Evolutionary conservation across 495 filamentous ascomycete species (phyloP), one percentile per base, ranked within the genome.

Genomic region (Annulohypoxylon nitens): DNA sequence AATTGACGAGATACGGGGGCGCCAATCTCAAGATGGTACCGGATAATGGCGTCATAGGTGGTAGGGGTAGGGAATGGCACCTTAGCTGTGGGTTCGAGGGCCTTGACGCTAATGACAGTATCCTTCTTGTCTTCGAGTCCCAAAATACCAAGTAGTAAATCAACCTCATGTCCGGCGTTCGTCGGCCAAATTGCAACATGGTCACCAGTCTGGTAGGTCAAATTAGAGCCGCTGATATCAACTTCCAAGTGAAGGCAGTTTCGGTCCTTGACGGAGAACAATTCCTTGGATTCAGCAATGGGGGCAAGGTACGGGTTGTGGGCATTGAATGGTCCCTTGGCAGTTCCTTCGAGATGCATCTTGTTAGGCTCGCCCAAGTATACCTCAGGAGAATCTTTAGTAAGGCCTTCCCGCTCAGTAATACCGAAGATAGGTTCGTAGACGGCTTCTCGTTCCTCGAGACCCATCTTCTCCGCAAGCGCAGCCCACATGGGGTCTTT

Each of bases 161-260:
- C 93, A 25, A 98, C 95, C 81, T 98, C 95, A 66, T 87, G 89
- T 54, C 96, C 97, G 39, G 96, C 87, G 80, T 99, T 99, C 12
- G 95, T 98, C 11, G 96, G 96, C 96, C 96, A 99, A 72, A 99
- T 83, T 43, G 96, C 96, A 74, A 99, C 91, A 83, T 99, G 96
- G 78, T 99, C 96, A 76, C 96, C 96, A 39, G 97, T 98, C 78
- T 95, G 93, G 82, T 99, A 99, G 50, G 87, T 89, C 59, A 98
- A 84, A 73, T 93, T 93, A 61, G 95, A 97, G 69, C 88, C 92
- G 69, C 90, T 90, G 77, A 99, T 88, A 79, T 95, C 93, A 74
- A 99, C 91, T 81, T 99, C 96, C 90, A 98, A 92, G 80, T 99
- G 96, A 74, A 99, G 83, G 78, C 96, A 99, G 84, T 98, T 98